These are phyloP conservation scores for Yarrowia bubula DNA, from an alignment of 805 yeast species.

Conservation along the genomic window DNA sequence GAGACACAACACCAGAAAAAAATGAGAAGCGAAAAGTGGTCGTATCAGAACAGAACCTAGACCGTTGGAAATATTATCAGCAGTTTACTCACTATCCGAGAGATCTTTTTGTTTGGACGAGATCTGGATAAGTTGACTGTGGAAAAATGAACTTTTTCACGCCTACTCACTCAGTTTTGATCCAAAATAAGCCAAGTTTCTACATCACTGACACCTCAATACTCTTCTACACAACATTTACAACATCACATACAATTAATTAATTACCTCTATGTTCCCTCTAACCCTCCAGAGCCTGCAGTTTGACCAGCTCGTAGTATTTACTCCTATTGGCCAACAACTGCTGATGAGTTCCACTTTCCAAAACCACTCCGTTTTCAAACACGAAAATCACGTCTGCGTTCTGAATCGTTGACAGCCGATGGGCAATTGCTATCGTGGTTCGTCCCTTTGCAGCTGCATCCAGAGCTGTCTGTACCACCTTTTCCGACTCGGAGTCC, in stretches of 20 bases:
- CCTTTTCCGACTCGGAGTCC: slow-evolving; percentile 69
- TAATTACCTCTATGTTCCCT: background rate
- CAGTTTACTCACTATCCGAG: too few species aligned
- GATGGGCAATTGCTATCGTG: slow-evolving; percentile 80
- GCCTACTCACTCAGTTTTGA: too few species aligned
- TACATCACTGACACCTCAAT: too few species aligned
- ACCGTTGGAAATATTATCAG: too few species aligned
- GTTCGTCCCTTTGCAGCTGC: slow-evolving; percentile 70
- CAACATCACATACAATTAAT: background rate
- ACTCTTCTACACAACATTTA: too few species aligned
- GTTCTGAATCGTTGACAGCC: slow-evolving; percentile 65
- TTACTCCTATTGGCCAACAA: slow-evolving; percentile 43
- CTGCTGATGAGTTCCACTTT: slow-evolving; percentile 54
- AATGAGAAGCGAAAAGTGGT: too few species aligned
- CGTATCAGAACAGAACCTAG: too few species aligned
- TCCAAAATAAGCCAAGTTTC: too few species aligned
- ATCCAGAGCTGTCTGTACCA: slow-evolving; percentile 68
- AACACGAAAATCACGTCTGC: slow-evolving; percentile 63
- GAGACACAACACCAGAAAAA: too few species aligned
- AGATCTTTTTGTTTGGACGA: too few species aligned
- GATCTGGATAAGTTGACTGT: too few species aligned
- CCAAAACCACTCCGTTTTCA: slow-evolving; percentile 59
- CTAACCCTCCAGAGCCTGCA: slow-evolving; percentile 40
- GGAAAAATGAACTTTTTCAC: too few species aligned
- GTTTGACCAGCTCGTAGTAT: slow-evolving; percentile 43